Evolutionary conservation across 306 rosid genomes (phyloP).

Genomic region (Fragaria nilgerrensis): DNA sequence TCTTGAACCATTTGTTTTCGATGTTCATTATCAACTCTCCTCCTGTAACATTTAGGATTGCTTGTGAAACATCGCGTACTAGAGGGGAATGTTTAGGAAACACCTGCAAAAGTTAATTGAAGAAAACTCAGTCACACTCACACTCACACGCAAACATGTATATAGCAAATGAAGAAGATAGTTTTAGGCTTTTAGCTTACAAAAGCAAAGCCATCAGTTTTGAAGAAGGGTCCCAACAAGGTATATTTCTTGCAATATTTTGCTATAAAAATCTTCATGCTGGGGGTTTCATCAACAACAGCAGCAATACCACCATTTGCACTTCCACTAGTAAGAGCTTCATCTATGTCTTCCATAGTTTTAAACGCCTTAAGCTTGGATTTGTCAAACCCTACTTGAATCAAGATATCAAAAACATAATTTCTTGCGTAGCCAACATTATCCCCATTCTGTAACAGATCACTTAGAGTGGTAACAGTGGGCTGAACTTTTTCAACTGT

Average conservation of each 20-base stretch:
- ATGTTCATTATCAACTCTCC: constrained; percentile 50
- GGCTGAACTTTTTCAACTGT: constrained; percentile 52
- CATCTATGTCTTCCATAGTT: neutral
- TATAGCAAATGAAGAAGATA: neutral
- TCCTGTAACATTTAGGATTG: constrained; percentile 49
- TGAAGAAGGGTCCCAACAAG: constrained; percentile 22
- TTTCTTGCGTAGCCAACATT: constrained; percentile 41
- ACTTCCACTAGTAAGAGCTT: constrained; percentile 23
- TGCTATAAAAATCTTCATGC: constrained; percentile 16
- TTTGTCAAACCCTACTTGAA: too few relatives aligned
- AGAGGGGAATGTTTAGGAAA: constrained; percentile 50
- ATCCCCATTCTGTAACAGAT: constrained; percentile 29
- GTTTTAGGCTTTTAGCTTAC: constrained; percentile 34
- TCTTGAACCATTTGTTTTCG: constrained; percentile 47
- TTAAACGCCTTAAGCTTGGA: neutral
- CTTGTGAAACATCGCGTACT: constrained; percentile 52
- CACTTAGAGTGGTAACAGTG: constrained; percentile 28
- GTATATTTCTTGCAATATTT: constrained; percentile 36
- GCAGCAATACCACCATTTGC: constrained; percentile 39
- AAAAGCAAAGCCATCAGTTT: constrained; percentile 37
- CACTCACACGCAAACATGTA: too few relatives aligned
- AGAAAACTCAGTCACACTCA: too few relatives aligned
- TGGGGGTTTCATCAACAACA: constrained; percentile 15
- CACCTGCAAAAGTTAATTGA: constrained; percentile 16
- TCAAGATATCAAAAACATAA: too few relatives aligned